Evolutionary conservation across 805 yeast species (phyloP).

Genomic region (Cyberlindnera maritima): DNA sequence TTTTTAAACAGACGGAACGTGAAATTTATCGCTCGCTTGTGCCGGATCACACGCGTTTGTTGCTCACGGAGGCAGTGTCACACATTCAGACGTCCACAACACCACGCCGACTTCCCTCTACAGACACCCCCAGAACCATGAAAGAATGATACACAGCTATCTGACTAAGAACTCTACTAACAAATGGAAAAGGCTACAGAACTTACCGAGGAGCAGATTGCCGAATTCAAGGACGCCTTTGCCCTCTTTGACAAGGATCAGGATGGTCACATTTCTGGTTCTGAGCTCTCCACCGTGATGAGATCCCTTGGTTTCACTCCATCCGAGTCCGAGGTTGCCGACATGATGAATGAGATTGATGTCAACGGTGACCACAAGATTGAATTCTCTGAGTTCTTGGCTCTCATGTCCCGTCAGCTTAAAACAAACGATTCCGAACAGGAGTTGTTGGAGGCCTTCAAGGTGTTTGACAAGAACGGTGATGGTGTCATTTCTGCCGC

Average conservation of each 20-base stretch:
- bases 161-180: slow-evolving; percentile 7
- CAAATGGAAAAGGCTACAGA: slow-evolving; percentile 44
- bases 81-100: not conserved
- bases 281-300: slow-evolving; percentile 97
- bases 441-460: slow-evolving; percentile 95
- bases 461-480: slow-evolving; percentile 92
- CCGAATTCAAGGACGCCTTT: slow-evolving; percentile 97
- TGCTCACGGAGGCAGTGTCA: not conserved
- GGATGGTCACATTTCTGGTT: slow-evolving; percentile 94
- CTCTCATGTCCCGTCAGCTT: slow-evolving; percentile 81
- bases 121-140: not conserved
- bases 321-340: slow-evolving; percentile 91
- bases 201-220: slow-evolving; percentile 92
- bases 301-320: slow-evolving; percentile 98
- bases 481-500: slow-evolving; percentile 97
- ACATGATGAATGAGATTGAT: slow-evolving; percentile 96
- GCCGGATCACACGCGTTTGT: not conserved
- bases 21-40: no score
- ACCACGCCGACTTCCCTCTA: no score
- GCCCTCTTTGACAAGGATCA: slow-evolving; percentile 95
- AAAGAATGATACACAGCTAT: no score
- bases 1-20: no score
- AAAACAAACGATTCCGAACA: slow-evolving; percentile 97
- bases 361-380: slow-evolving; percentile 90
- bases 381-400: slow-evolving; percentile 78